A percentile compares a stretch with the other conserved stretches of the same genome.
Evolutionary conservation across 208 protist species (phyloP).

Genomic region (Trypanosoma melophagium): DNA sequence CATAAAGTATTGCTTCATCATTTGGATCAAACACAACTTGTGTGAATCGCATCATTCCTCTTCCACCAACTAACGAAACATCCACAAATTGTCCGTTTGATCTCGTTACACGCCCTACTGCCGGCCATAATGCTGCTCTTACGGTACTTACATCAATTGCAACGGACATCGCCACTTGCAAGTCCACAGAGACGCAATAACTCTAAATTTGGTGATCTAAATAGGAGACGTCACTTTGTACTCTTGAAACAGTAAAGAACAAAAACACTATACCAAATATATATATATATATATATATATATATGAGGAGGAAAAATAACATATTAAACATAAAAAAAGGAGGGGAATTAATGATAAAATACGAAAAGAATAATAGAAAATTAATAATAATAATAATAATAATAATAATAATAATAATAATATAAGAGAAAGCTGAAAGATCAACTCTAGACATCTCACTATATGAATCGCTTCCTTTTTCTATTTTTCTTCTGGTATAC

Average conservation of each 20-base stretch:
- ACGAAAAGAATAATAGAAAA: background rate
- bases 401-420: background rate
- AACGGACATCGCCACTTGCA: constrained; percentile 26
- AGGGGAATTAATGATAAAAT: background rate
- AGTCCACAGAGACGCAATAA: too few species aligned
- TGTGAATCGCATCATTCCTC: constrained; percentile 10
- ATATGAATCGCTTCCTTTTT: background rate
- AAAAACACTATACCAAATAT: too few species aligned
- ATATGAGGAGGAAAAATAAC: too few species aligned
- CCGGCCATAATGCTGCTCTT: constrained; percentile 14
- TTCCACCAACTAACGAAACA: constrained; percentile 7
- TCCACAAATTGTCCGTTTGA: constrained; percentile 25
- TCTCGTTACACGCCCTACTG: background rate
- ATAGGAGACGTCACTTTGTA: too few species aligned
- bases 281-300: too few species aligned
- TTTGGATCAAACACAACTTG: constrained; percentile 23
- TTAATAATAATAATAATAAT: background rate
- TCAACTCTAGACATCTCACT: too few species aligned
- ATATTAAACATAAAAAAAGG: too few species aligned
- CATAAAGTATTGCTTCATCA: constrained; percentile 25
- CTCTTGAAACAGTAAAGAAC: too few species aligned
- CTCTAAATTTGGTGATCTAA: too few species aligned
- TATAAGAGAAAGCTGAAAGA: background rate
- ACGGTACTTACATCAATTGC: constrained; percentile 21
- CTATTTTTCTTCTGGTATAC: background rate